Conservation (phyloP, 495 filamentous ascomycete genomes). For the Trichoderma asperelloides region DNA sequence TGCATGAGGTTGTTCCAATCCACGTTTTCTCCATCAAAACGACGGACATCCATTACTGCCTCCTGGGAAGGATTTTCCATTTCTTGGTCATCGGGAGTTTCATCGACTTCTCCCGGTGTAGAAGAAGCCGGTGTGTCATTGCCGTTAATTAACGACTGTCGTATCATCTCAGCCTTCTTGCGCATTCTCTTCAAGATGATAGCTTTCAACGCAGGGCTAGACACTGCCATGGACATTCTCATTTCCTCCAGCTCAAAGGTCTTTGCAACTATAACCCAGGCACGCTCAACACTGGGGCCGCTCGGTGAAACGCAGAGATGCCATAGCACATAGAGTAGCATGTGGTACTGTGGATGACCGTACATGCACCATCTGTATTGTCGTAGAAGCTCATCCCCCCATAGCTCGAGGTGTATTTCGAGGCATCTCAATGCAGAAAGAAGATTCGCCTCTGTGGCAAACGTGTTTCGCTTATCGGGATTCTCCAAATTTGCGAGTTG, state of each 20-base stretch:
- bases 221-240: background rate
- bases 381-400: constrained; percentile 11
- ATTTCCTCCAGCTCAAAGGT: constrained; percentile 8
- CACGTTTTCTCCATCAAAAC: constrained; percentile 4
- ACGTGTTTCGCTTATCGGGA: background rate
- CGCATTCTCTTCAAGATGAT: background rate
- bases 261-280: constrained; percentile 10
- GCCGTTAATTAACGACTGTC: background rate
- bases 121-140: background rate
- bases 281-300: constrained; percentile 8
- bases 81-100: background rate
- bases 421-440: constrained; percentile 10
- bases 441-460: constrained; percentile 12
- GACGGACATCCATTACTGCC: background rate
- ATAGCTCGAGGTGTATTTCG: constrained; percentile 3
- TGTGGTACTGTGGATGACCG: constrained; percentile 13
- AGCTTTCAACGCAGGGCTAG: background rate
- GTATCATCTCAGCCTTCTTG: background rate
- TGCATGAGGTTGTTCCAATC: constrained; percentile 1
- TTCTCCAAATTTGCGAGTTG: background rate
- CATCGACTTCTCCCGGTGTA: background rate
- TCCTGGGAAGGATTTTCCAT: background rate
- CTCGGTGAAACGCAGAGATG: constrained; percentile 13
- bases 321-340: constrained; percentile 13
- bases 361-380: constrained; percentile 11